A percentile compares a stretch with the other conserved stretches of the same genome.
phyloP scores from a whole-genome alignment of 768 basidiomycete species.

The Naganishia antarctica region DNA sequence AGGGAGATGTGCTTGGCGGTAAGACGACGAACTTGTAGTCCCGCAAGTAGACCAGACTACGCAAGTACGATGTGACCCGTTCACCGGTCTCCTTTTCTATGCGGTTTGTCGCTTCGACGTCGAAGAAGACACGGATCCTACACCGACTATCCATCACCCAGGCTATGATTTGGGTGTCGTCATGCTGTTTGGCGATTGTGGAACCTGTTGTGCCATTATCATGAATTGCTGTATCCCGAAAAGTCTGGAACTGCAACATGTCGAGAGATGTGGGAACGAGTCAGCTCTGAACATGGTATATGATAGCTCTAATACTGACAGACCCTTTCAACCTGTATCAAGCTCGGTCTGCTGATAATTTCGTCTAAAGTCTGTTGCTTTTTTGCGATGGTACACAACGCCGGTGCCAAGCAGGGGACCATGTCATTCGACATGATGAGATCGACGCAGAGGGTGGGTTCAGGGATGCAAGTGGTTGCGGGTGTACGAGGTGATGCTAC shows the following conservation, averaged over 20 bases:
- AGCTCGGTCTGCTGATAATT: neutral
- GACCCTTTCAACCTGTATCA: conserved; percentile 17
- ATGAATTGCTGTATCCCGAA: neutral
- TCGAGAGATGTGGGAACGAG: neutral
- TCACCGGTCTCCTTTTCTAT: conserved; percentile 5
- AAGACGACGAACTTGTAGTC: conserved; percentile 16
- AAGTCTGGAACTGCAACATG: conserved; percentile 7
- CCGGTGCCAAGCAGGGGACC: conserved; percentile 7
- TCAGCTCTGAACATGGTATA: neutral
- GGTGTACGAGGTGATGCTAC: too few species aligned
- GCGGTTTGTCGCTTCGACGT: neutral
- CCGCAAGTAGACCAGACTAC: conserved; percentile 14
- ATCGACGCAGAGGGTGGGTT: neutral
- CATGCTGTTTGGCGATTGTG: neutral
- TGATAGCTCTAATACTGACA: neutral
- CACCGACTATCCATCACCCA: conserved; percentile 19
- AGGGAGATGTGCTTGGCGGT: neutral
- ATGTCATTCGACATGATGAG: conserved; percentile 13
- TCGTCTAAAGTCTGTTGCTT: conserved; percentile 2
- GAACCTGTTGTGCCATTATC: neutral
- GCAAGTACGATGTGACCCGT: conserved; percentile 12
- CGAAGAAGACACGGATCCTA: conserved; percentile 14
- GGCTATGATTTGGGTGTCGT: conserved; percentile 9
- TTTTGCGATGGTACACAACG: neutral
- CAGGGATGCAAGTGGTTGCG: too few species aligned